phyloP scores from a whole-genome alignment of 148 eudicot genomes.

The Fagopyrum homotropicum region DNA sequence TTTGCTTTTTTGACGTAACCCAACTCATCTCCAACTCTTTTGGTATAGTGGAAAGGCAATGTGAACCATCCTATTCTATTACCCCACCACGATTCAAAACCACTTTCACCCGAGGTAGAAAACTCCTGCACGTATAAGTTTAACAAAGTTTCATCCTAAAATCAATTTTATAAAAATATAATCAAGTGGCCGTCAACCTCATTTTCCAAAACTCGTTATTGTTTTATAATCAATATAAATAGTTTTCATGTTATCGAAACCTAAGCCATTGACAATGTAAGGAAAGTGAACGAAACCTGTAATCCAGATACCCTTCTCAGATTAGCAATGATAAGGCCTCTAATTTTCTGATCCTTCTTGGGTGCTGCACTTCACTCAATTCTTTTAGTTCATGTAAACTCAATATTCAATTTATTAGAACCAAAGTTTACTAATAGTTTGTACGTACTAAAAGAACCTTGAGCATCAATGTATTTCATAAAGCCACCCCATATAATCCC shows the following conservation, averaged over 20 bases:
- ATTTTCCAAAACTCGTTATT: too few relatives aligned
- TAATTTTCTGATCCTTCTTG: constrained; percentile 19
- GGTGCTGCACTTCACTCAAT: constrained; percentile 2
- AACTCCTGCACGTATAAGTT: too few relatives aligned
- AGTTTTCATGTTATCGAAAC: too few relatives aligned
- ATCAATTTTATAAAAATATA: too few relatives aligned
- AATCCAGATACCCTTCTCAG: constrained; percentile 13
- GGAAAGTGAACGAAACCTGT: constrained; percentile 3
- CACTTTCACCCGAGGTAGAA: too few relatives aligned
- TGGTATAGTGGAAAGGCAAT: constrained; percentile 5
- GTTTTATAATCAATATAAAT: too few relatives aligned
- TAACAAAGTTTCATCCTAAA: too few relatives aligned
- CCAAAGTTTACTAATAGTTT: too few relatives aligned
- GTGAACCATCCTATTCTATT: constrained; percentile 14
- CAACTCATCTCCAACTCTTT: constrained; percentile 3
- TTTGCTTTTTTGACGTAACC: constrained; percentile 15
- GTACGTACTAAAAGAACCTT: too few relatives aligned
- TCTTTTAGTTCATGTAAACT: constrained; percentile 7
- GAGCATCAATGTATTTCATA: too few relatives aligned
- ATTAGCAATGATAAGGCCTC: constrained; percentile 17
- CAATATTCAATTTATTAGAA: constrained; percentile 16
- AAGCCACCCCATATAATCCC: constrained; percentile 7
- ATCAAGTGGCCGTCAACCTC: too few relatives aligned
- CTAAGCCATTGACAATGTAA: too few relatives aligned
- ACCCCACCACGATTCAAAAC: constrained; percentile 12